Evolutionary conservation across 768 basidiomycete species (phyloP).

Genomic region (Tephrocybe rancida): DNA sequence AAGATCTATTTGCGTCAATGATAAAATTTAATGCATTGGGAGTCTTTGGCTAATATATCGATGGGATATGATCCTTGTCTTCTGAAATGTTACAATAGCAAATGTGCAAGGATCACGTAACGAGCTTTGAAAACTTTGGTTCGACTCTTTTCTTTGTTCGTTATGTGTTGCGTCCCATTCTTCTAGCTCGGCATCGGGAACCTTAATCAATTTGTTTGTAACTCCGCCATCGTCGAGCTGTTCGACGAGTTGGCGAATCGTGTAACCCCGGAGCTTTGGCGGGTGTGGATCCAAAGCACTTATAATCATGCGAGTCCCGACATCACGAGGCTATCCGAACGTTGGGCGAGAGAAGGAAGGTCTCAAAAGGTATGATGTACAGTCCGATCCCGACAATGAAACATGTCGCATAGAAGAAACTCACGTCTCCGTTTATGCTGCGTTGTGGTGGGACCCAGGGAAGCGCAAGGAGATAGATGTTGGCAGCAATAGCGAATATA

Average conservation of each 20-base stretch:
- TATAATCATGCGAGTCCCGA: conserved; percentile 34
- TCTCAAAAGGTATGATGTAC: conserved; percentile 20
- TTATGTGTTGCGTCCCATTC: conserved; percentile 39
- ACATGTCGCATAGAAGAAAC: conserved; percentile 45
- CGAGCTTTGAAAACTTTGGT: neutral
- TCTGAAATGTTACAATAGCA: no score
- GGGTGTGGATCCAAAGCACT: conserved; percentile 40
- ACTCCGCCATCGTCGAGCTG: conserved; percentile 34
- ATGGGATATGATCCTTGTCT: no score
- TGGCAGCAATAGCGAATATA: conserved; percentile 35
- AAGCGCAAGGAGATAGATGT: conserved; percentile 39
- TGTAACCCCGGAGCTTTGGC: conserved; percentile 44
- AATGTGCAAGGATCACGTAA: no score
- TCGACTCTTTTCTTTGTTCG: conserved; percentile 31
- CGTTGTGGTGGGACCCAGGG: conserved; percentile 43
- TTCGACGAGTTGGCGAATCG: conserved; percentile 49
- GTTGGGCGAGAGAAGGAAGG: neutral
- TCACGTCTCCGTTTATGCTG: conserved; percentile 41
- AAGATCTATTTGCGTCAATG: no score
- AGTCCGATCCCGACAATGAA: conserved; percentile 38
- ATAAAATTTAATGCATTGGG: no score
- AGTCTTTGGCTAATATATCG: no score
- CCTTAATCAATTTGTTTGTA: conserved; percentile 31
- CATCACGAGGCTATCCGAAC: conserved; percentile 27
- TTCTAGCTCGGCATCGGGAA: conserved; percentile 28